These are phyloP conservation scores for Physcomitrellopsis africana DNA, from an alignment of 225 moss, liverwort and hornwort genomes.

Conservation along the genomic window DNA sequence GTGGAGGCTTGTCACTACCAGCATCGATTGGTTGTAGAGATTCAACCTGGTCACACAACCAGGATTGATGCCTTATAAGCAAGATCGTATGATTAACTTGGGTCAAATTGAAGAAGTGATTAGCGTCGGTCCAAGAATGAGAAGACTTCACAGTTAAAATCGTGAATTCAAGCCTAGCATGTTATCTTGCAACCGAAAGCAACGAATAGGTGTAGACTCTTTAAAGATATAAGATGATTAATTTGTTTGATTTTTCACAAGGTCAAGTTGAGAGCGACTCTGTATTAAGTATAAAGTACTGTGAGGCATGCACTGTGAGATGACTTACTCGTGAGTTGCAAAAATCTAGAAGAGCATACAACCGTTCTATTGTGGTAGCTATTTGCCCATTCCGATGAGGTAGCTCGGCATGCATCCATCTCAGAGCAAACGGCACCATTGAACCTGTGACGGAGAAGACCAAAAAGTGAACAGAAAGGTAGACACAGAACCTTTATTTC, in stretches of 20 bases:
- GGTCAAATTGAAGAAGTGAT: conserved; percentile 6
- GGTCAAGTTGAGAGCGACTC: background rate
- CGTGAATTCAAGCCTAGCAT: background rate
- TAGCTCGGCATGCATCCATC: conserved; percentile 96
- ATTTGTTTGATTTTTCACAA: conserved; percentile 7
- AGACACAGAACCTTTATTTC: background rate
- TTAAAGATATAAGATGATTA: conserved; percentile 2
- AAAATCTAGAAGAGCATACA: conserved; percentile 85
- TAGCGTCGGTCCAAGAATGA: conserved; percentile 6
- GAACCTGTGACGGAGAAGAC: conserved; percentile 61
- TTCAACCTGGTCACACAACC: conserved; percentile 57
- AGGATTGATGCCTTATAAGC: conserved; percentile 5
- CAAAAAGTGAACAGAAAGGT: conserved; percentile 14
- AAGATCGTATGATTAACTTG: background rate
- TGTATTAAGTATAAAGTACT: background rate
- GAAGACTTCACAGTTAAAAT: background rate
- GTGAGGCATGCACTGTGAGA: conserved; percentile 15
- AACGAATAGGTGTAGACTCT: background rate
- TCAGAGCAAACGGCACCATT: conserved; percentile 94
- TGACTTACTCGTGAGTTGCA: conserved; percentile 77
- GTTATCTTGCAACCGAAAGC: background rate
- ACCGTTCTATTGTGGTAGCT: conserved; percentile 66
- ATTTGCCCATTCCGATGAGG: conserved; percentile 90
- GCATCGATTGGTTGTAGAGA: conserved; percentile 56
- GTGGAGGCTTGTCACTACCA: conserved; percentile 28